Base-by-base conservation (phyloP, 2,329 filamentous ascomycete genomes). In the Fusarium keratoplasticum region DNA sequence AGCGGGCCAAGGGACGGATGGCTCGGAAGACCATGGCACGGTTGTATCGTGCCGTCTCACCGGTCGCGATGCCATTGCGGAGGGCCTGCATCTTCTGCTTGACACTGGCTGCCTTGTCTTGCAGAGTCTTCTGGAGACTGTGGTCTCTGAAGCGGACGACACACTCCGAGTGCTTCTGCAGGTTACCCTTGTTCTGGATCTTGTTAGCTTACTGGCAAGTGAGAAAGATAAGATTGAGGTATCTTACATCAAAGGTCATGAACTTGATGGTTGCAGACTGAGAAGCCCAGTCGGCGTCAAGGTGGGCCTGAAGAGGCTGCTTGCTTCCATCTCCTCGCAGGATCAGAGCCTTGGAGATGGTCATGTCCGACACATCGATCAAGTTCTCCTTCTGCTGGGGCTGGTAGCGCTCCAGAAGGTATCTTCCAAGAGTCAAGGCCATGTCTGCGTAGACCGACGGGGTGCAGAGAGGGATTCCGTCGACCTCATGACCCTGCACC, bases 351-450 rank as follows among this genome's bases (percentile, higher is more conserved):
- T 76, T 76, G 1, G 66, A 67, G 1, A 76, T 65, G 0, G 72
- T 71, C 74, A 76, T 76, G n/a, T 76, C 74, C 0, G 74, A 76
- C 5, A 76, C 70, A 9, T 69, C 72, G 1, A 76, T 67, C 54
- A 76, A 65, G 6, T 67, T 52, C 5, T 64, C 64, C 1, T 75
- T 67, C 2, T 73, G 11, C 18, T 66, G 62, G 1, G 71, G 67
- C 2, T 70, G 55, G 13, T 76, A 75, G 1, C 65, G 63, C 25
- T 73, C 60, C 0, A 76, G 38, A 1, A 75, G 65, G 4, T 76
- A 73, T 1, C 57, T 69, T 7, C 74, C 74, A 0, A 76, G 27
- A 0, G 66, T 76, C 57, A 76, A 31, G 0, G 72, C 74, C 1
- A 76, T 76, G 11, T 76, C 74, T 5, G 74, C 74, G 11, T 76